Conservation (phyloP, 176 grass and related monocot genomes). For the Elaeis guineensis region DNA sequence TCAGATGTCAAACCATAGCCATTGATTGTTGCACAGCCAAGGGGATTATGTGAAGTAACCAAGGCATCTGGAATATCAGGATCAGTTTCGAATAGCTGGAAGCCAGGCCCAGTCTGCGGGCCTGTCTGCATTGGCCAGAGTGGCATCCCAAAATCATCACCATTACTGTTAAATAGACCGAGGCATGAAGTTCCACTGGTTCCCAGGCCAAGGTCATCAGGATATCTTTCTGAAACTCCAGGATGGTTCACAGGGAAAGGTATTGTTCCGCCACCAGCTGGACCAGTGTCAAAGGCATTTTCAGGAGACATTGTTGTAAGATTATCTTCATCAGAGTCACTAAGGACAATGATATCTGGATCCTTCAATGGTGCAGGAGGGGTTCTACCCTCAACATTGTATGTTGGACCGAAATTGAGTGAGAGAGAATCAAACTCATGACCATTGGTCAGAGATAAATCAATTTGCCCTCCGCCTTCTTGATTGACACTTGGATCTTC, state of each 20-base stretch:
- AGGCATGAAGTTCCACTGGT: constrained; percentile 29
- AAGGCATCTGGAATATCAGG: constrained; percentile 22
- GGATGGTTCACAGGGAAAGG: constrained; percentile 15
- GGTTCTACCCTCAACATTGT: constrained; percentile 19
- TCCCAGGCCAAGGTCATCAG: constrained; percentile 24
- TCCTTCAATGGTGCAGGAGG: constrained; percentile 24
- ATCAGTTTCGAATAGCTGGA: constrained; percentile 21
- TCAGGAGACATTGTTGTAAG: constrained; percentile 37
- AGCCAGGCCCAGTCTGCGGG: constrained; percentile 16
- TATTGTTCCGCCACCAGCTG: constrained; percentile 11
- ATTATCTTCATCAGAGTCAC: constrained; percentile 87
- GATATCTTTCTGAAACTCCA: constrained; percentile 31
- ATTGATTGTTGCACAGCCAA: constrained; percentile 22
- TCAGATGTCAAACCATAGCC: constrained; percentile 21
- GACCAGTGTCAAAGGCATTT: constrained; percentile 17
- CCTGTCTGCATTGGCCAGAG: constrained; percentile 43
- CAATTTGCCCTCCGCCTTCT: constrained; percentile 19
- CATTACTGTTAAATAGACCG: constrained; percentile 28
- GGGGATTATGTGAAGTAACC: constrained; percentile 20
- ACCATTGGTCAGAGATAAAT: constrained; percentile 13
- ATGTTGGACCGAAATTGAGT: constrained; percentile 6
- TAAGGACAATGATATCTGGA: constrained; percentile 63
- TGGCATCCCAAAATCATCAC: constrained; percentile 45
- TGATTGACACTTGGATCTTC: constrained; percentile 23
- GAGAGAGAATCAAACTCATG: constrained; percentile 39